Evolutionary conservation across 106 monocot genomes (phyloP).

Genomic region (Platanthera guangdongensis): DNA sequence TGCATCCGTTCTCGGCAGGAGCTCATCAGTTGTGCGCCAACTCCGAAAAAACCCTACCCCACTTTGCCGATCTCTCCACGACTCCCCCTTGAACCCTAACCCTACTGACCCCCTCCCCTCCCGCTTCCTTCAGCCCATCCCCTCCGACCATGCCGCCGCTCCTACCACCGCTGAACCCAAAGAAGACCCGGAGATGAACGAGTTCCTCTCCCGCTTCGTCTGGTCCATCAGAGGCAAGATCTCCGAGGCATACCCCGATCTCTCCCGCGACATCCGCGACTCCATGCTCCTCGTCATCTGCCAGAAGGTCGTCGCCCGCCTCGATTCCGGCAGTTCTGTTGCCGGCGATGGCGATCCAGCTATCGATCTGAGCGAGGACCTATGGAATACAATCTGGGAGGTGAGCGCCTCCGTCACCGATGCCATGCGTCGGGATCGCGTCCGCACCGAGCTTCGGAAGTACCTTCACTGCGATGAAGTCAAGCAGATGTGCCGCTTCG

Average conservation of each 20-base stretch:
- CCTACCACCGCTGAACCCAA: conserved; percentile 1
- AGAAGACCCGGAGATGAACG: conserved; percentile 47
- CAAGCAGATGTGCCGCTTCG: conserved; percentile 90
- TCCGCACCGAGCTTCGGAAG: conserved; percentile 57
- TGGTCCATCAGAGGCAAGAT: conserved; percentile 49
- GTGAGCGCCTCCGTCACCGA: conserved; percentile 44
- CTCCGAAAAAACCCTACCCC: conserved; percentile 4
- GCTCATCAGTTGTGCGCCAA: background rate
- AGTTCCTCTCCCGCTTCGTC: conserved; percentile 89
- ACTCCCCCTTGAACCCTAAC: background rate
- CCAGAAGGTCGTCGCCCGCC: conserved; percentile 43
- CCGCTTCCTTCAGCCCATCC: conserved; percentile 4
- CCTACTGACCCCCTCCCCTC: background rate
- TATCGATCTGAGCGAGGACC: conserved; percentile 66
- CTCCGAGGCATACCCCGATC: conserved; percentile 39
- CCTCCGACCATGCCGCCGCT: background rate
- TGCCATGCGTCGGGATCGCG: conserved; percentile 51
- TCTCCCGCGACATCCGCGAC: conserved; percentile 36
- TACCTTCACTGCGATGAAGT: conserved; percentile 82
- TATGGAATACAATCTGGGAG: conserved; percentile 62
- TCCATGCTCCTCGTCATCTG: conserved; percentile 74
- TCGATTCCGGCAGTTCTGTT: conserved; percentile 17
- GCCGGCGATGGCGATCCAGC: conserved; percentile 11
- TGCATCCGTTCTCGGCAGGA: conserved; percentile 7
- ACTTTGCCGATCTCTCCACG: conserved; percentile 19